Evolutionary conservation across 2,329 filamentous ascomycete genomes (phyloP), one percentile per base, ranked within the genome.

Genomic region (Colletotrichum sp.): DNA sequence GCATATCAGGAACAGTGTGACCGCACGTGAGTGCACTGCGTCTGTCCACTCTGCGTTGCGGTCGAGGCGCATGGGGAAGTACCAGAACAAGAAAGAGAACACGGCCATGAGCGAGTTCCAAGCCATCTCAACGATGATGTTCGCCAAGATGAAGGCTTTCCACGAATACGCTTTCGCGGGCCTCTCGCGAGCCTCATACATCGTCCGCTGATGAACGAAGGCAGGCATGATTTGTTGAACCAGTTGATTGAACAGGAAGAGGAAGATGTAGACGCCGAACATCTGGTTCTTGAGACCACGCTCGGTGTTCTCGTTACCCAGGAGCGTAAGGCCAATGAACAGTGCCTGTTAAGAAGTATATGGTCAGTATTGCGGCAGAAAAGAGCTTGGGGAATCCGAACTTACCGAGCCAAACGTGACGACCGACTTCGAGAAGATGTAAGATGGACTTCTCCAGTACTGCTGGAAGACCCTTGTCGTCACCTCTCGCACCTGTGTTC

Each of bases 371-470:
- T 25, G 25, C 25, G 55, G 22, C 1, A 59, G 12, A 7, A 59
- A 19, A 19, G 6, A 16, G 2, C 2, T 19, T 39, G 36, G 36
- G 2, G 0, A 39, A 39, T 3, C 36, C 36, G 8, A 39, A 39
- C 77, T 65, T 77, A 79, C 82, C 25, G 81, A 77, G 87, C 81
- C 52, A 89, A 84, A 77, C 88, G 92, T 52, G n/a, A 95, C 89
- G 2, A 89, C 82, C 1, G 89, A 80, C 84, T 96, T 96, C 61
- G 92, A 91, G 85, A 94, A 95, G 80, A 96, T 93, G 85, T 96
- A 96, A 3, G 90, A 88, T 0, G 94, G 94, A 1, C 90, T 94
- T 66, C 94, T 90, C 94, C 94, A 96, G 86, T 95, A 95, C 82
- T 96, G 94, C 80, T 94, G 89, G 83, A 95, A 95, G 9, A 95